Evolutionary conservation across 306 rosid genomes (phyloP).

Genomic region (Glycine tomentella): DNA sequence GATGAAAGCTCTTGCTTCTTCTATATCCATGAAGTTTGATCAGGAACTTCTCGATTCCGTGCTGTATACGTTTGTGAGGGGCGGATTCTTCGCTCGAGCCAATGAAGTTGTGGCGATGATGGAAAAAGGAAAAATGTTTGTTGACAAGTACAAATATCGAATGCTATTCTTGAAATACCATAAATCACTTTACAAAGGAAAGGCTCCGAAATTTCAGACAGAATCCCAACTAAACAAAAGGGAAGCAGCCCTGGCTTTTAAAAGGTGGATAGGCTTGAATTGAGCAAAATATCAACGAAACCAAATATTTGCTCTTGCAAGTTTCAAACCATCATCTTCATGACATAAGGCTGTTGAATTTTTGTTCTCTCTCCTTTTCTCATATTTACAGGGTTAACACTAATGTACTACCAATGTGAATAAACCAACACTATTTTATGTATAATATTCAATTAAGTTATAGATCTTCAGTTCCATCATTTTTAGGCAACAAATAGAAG

Average conservation of each 20-base stretch:
- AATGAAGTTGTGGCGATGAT: slow-evolving; percentile 84
- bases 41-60: slow-evolving; percentile 94
- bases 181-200: slow-evolving; percentile 84
- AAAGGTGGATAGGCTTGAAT: slow-evolving; percentile 83
- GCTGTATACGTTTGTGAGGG: slow-evolving; percentile 84
- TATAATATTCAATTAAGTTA: neutral
- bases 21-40: slow-evolving; percentile 80
- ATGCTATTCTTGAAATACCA: slow-evolving; percentile 89
- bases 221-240: slow-evolving; percentile 79
- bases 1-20: slow-evolving; percentile 82
- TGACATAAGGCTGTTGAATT: slow-evolving; percentile 19
- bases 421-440: slow-evolving; percentile 1
- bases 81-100: slow-evolving; percentile 81
- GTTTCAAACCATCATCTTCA: slow-evolving; percentile 8
- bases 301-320: slow-evolving; percentile 36
- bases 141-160: slow-evolving; percentile 89
- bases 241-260: slow-evolving; percentile 73
- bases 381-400: slow-evolving; percentile 20
- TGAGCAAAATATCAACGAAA: slow-evolving; percentile 46
- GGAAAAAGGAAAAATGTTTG: slow-evolving; percentile 81
- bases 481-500: slow-evolving; percentile 14
- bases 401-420: slow-evolving; percentile 29
- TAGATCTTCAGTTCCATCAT: slow-evolving; percentile 24
- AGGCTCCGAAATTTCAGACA: slow-evolving; percentile 81
- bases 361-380: neutral